Percentiles rank a stretch among this genome's conserved stretches.
Conservation (phyloP, 306 rosid species). For the Lathyrus tuberosus region DNA sequence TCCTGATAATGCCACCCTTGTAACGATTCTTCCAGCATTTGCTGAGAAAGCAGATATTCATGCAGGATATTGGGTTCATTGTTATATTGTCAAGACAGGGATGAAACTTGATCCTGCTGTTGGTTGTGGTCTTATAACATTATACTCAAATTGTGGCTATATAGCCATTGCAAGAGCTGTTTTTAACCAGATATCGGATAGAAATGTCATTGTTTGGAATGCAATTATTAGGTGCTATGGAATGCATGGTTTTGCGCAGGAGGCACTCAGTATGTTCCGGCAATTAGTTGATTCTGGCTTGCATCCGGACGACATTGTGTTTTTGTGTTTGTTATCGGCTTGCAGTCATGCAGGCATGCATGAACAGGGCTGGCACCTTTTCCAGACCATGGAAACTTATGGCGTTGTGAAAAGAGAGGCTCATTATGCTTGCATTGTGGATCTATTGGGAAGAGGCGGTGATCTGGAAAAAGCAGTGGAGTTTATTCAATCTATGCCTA, state of each 20-base stretch:
- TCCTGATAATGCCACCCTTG: conserved; percentile 69
- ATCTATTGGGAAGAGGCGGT: conserved; percentile 82
- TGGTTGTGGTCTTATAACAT: conserved; percentile 67
- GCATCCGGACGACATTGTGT: conserved; percentile 55
- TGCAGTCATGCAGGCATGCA: conserved; percentile 82
- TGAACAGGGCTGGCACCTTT: conserved; percentile 59
- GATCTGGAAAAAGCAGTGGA: conserved; percentile 59
- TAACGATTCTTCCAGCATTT: conserved; percentile 65
- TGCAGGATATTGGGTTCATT: conserved; percentile 75
- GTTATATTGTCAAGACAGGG: conserved; percentile 61
- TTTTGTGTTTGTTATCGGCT: conserved; percentile 63
- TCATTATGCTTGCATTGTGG: conserved; percentile 84
- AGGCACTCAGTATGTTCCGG: conserved; percentile 62
- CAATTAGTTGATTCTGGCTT: conserved; percentile 51
- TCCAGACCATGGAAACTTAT: conserved; percentile 57
- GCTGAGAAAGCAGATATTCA: conserved; percentile 56
- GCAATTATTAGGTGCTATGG: conserved; percentile 81
- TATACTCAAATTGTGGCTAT: conserved; percentile 70
- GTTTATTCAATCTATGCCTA: conserved; percentile 65
- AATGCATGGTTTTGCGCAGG: conserved; percentile 62
- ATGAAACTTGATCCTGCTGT: conserved; percentile 58
- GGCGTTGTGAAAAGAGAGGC: conserved; percentile 59
- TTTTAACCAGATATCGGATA: conserved; percentile 51
- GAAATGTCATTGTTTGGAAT: conserved; percentile 58
- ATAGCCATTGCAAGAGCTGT: conserved; percentile 58